Percentiles rank a stretch among this genome's conserved stretches.
These are phyloP conservation scores for Blastobotrys illinoisensis DNA, from an alignment of 1,139 yeast species.

Conservation along the genomic window DNA sequence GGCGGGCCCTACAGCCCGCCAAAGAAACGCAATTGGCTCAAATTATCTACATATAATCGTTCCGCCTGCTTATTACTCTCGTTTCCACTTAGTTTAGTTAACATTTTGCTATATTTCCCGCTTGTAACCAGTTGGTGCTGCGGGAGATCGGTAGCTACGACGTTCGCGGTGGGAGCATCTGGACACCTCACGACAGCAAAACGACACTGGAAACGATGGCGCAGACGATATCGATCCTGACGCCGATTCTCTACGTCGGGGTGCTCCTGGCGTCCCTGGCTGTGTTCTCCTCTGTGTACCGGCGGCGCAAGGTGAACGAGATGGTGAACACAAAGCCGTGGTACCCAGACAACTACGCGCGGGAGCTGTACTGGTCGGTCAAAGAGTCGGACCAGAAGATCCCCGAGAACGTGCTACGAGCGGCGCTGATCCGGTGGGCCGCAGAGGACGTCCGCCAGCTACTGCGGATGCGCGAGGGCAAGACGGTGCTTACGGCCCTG, in stretches of 20 bases:
- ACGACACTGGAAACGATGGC: slow-evolving; percentile 24
- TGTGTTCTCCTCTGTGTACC: slow-evolving; percentile 67
- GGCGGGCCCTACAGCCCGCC: too few species aligned
- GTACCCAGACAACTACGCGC: slow-evolving; percentile 63
- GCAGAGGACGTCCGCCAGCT: slow-evolving; percentile 66
- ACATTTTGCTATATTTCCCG: too few species aligned
- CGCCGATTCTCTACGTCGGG: slow-evolving; percentile 77
- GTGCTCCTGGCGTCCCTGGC: slow-evolving; percentile 65
- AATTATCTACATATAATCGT: too few species aligned
- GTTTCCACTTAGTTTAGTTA: too few species aligned
- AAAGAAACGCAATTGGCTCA: too few species aligned
- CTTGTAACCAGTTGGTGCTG: too few species aligned
- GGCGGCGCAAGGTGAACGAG: slow-evolving; percentile 47
- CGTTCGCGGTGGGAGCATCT: background rate
- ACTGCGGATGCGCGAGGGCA: slow-evolving; percentile 65
- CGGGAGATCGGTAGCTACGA: too few species aligned
- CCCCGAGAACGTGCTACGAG: slow-evolving; percentile 76
- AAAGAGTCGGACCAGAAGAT: slow-evolving; percentile 53
- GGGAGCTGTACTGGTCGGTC: slow-evolving; percentile 58
- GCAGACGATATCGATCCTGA: slow-evolving; percentile 60
- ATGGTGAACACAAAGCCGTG: slow-evolving; percentile 58
- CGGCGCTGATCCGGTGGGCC: slow-evolving; percentile 74
- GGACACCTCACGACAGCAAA: background rate
- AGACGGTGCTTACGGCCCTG: slow-evolving; percentile 59
- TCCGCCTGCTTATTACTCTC: too few species aligned